Base-by-base conservation (phyloP, 192 early-diverging fungal species). In the Umbelopsis ramanniana region DNA sequence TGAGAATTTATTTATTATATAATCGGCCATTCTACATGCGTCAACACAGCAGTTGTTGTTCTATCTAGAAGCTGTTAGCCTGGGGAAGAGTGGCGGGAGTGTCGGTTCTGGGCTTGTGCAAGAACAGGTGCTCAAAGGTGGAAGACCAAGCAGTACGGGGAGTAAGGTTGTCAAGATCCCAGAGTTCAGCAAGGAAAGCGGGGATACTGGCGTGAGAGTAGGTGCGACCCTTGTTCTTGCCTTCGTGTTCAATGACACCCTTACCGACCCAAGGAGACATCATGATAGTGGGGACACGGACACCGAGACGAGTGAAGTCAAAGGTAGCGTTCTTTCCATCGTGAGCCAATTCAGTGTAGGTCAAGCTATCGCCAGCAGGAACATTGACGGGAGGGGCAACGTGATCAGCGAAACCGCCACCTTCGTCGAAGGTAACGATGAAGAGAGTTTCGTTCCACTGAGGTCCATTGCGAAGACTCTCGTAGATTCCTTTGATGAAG, bases 391-490 rank as follows among this genome's bases (percentile, higher is more conserved):
- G 85, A 40, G 85, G 81, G 7, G 78, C 52, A 43, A 85, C 85
- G 67, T 85, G 83, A 72, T 87, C 85, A 15, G 33, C 74, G 26
- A 75, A 81, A 69, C 77, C 79, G 50, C 83, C 86, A 68, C 86
- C 79, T 55, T 86, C 86, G 68, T 87, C 86, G 60, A 77, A 85
- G 45, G 82, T 87, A 33, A 87, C 47, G 26, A 87, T 53, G 47
- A 85, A 78, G 11, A 80, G 68, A 14, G 82, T 82, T 12, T 71
- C 21, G 21, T 85, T 74, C 86, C 86, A 87, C 46, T 85, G 82
- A 8, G 82, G 81, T 10, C 78, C 80, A 45, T 24, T 67, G 26
- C 82, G 77, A 19, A 87, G 67, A 53, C 80, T 69, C 69, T 87
- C 86, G 60, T 87, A 87, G 15, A 87, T 43, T 21, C 45, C 55